These are phyloP conservation scores for Pyronema domesticum DNA, from an alignment of 495 filamentous ascomycete species.

Conservation along the genomic window DNA sequence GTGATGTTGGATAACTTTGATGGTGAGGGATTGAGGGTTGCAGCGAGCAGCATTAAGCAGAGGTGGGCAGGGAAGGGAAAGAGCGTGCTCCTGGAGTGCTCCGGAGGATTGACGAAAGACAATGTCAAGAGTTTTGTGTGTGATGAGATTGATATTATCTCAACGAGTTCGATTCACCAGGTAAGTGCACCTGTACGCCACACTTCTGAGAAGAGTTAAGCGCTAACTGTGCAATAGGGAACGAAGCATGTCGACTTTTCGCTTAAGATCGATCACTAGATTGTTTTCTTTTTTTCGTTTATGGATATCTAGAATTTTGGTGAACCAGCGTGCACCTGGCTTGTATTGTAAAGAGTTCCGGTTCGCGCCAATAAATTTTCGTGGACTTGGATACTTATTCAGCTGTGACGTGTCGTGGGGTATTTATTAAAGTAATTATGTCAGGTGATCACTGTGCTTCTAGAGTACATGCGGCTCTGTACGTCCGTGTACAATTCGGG, in stretches of 20 bases:
- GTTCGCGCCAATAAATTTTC: too few relatives aligned
- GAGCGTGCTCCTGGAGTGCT: constrained; percentile 70
- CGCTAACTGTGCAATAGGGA: constrained; percentile 27
- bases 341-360: too few relatives aligned
- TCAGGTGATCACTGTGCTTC: too few relatives aligned
- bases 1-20: constrained; percentile 96
- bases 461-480: too few relatives aligned
- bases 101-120: constrained; percentile 68
- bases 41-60: constrained; percentile 53
- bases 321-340: too few relatives aligned
- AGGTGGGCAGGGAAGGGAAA: constrained; percentile 47
- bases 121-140: constrained; percentile 70
- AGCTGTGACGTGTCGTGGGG: too few relatives aligned
- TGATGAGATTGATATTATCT: constrained; percentile 83
- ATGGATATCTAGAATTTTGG: too few relatives aligned
- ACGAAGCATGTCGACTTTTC: constrained; percentile 87
- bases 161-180: constrained; percentile 91
- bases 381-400: too few relatives aligned
- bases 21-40: constrained; percentile 50
- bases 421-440: too few relatives aligned
- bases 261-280: constrained; percentile 55
- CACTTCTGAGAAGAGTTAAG: neutral
- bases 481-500: too few relatives aligned
- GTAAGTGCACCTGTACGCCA: constrained; percentile 22
- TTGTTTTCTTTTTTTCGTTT: too few relatives aligned